phyloP scores from a whole-genome alignment of 805 yeast species.

The Kodamaea sagamina region DNA sequence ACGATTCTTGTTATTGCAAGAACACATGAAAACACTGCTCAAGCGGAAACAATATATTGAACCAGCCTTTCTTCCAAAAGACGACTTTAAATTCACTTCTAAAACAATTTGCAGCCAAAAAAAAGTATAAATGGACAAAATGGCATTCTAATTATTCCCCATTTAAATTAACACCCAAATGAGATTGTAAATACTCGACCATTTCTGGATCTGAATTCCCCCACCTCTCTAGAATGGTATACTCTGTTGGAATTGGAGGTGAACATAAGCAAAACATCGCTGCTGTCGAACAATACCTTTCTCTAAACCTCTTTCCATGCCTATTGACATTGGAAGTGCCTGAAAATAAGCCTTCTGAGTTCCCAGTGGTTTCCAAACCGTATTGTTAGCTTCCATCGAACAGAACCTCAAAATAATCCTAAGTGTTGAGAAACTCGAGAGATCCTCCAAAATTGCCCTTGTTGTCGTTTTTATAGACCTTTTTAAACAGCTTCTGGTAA shows the following conservation, averaged over 20 bases:
- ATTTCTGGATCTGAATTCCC: no score
- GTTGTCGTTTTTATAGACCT: slow-evolving; percentile 18
- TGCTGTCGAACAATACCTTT: slow-evolving; percentile 49
- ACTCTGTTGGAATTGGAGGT: slow-evolving; percentile 58
- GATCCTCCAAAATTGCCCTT: slow-evolving; percentile 43
- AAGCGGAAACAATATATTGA: no score
- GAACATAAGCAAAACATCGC: slow-evolving; percentile 49
- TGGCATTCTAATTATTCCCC: no score
- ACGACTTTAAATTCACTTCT: no score
- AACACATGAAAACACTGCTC: no score
- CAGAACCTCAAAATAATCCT: slow-evolving; percentile 45
- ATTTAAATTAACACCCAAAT: no score
- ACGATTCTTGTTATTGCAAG: no score
- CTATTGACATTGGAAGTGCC: slow-evolving; percentile 52
- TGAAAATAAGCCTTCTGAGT: slow-evolving; percentile 46
- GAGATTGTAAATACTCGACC: no score
- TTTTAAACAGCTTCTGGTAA: slow-evolving; percentile 28
- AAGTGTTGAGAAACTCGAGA: slow-evolving; percentile 55
- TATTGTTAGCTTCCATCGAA: slow-evolving; percentile 29
- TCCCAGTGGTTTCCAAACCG: slow-evolving; percentile 55
- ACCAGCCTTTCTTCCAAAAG: no score
- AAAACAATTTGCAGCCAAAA: no score
- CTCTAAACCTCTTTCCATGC: slow-evolving; percentile 52
- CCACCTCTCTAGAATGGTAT: slow-evolving; percentile 53
- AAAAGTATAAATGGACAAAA: no score